These are phyloP conservation scores for Mrakia hoshinonis DNA, from an alignment of 768 basidiomycete species.

Conservation along the genomic window DNA sequence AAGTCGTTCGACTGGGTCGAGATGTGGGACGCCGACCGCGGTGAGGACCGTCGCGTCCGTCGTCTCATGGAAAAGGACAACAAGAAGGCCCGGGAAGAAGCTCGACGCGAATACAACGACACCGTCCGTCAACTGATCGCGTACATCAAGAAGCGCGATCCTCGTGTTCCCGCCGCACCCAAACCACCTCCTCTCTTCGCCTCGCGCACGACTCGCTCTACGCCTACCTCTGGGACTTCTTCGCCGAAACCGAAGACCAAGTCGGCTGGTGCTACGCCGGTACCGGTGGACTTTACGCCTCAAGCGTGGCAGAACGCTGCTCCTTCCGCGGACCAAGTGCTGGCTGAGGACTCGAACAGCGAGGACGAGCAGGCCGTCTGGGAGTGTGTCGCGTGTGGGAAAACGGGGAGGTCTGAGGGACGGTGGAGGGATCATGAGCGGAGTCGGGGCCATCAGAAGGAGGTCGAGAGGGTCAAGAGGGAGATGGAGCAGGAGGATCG, in stretches of 20 bases:
- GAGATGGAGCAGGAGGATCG: slow-evolving; percentile 71
- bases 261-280: background rate
- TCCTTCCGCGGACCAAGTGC: background rate
- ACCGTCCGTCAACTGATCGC: slow-evolving; percentile 49
- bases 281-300: background rate
- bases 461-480: slow-evolving; percentile 65
- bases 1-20: slow-evolving; percentile 88
- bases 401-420: slow-evolving; percentile 79
- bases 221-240: background rate
- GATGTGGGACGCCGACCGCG: slow-evolving; percentile 71
- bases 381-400: slow-evolving; percentile 89
- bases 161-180: slow-evolving; percentile 18
- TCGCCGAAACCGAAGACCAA: slow-evolving; percentile 2
- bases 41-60: slow-evolving; percentile 74
- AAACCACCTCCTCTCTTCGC: background rate
- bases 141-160: slow-evolving; percentile 27
- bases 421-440: slow-evolving; percentile 95
- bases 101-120: slow-evolving; percentile 84
- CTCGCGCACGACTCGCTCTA: background rate
- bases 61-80: slow-evolving; percentile 94
- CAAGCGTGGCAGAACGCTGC: slow-evolving; percentile 26
- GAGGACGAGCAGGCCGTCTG: slow-evolving; percentile 31
- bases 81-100: slow-evolving; percentile 79
- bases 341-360: slow-evolving; percentile 15
- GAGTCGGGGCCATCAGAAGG: slow-evolving; percentile 85